Base-by-base conservation (phyloP, 345 rosid species). In the Turnera subulata region DNA sequence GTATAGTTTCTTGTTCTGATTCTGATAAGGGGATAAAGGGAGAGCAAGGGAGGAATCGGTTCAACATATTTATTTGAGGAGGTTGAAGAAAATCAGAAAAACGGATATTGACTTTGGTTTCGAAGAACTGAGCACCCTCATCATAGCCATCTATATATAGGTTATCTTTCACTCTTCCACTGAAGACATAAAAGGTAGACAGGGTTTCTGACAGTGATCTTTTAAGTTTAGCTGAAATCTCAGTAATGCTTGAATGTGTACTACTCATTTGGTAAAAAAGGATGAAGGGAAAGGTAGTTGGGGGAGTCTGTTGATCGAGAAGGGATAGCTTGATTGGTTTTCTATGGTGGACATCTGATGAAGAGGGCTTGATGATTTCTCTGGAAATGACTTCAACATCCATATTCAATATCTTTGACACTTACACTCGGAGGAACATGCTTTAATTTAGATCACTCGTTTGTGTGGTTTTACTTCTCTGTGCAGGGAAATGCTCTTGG, bases 181-280 rank as follows among this genome's bases (percentile, higher is more conserved):
- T 16, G 1, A 63, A 8, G 19, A 53, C 46, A 45, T 63, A n/a
- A n/a, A n/a, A n/a, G n/a, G n/a, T n/a, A 55, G 60, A 43, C 0
- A 63, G 50, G n/a, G 61, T 47, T 6, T 33, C 4, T 21, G 55
- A 35, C 24, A 63, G 60, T 9, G 67, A 63, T 23, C 54, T 17
- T 46, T 45, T 54, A 6, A 63, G 37, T 5, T 11, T 23, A 14
- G 21, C 16, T 9, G 50, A 25, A 42, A 40, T 6, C 13, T 25
- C 46, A 23, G 39, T 6, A 7, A 32, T 18, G 24, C 18, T 53
- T 12, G 26, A 4, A n/a, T 29, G 15, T 9, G 20, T 4, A 29
- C 46, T 23, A 14, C 44, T 46, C 53, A 16, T 29, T n/a, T 13
- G 54, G 54, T 46, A 59, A 23, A 59, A 59, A 21, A 59, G 45